These are phyloP conservation scores for Cladosporium velox DNA, from an alignment of 2,329 filamentous ascomycete genomes.

Conservation along the genomic window DNA sequence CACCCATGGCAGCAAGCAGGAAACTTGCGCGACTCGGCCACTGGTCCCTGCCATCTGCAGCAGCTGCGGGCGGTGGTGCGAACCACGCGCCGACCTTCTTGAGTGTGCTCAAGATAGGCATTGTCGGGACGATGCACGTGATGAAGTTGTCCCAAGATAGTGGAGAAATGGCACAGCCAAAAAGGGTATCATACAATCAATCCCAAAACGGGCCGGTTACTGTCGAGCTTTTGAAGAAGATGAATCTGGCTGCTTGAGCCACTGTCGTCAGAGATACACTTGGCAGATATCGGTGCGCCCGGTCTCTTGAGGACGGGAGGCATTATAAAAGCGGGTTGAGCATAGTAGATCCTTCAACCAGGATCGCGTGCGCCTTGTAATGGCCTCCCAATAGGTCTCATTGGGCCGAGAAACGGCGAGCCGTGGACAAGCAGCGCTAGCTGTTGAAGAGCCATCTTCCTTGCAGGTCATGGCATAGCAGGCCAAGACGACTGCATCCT, in stretches of 20 bases:
- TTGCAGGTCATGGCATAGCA: conserved; percentile 9
- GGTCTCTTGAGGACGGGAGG: not conserved
- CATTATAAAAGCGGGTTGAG: conserved; percentile 6
- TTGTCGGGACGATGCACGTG: not conserved
- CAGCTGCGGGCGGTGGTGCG: conserved; percentile 30
- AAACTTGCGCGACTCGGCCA: conserved; percentile 59
- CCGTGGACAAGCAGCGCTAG: conserved; percentile 8
- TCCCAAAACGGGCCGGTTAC: not conserved
- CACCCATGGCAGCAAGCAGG: conserved; percentile 60
- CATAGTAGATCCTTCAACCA: conserved; percentile 1
- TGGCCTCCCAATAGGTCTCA: not conserved
- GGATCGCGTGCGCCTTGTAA: conserved; percentile 2
- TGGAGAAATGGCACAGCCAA: conserved; percentile 10
- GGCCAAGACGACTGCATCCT: conserved; percentile 12
- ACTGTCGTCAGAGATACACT: conserved; percentile 13
- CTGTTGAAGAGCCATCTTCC: not conserved
- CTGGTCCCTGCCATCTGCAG: conserved; percentile 50
- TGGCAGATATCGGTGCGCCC: conserved; percentile 13
- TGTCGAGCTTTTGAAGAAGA: conserved; percentile 1
- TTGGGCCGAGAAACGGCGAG: conserved; percentile 1
- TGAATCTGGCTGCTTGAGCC: not conserved
- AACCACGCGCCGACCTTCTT: conserved; percentile 34
- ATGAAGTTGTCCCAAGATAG: not conserved
- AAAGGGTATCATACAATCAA: conserved; percentile 7
- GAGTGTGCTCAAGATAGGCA: not conserved